A percentile compares a stretch with the other conserved stretches of the same genome.
phyloP scores from a whole-genome alignment of 2,329 filamentous ascomycete genomes.

The Botryosphaeria dothidea region DNA sequence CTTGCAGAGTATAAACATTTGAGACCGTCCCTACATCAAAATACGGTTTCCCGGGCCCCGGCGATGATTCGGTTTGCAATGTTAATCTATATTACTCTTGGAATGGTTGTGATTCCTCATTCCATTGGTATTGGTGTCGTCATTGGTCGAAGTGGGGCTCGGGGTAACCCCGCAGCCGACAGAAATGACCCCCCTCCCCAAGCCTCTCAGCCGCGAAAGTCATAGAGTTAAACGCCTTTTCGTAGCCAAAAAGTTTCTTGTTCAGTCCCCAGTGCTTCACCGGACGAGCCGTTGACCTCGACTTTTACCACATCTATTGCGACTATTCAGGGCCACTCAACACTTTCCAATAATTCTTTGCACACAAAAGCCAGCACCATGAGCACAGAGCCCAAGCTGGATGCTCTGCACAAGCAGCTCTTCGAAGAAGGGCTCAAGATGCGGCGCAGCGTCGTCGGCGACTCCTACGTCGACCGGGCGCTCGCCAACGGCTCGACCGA shows the following conservation, averaged over 20 bases:
- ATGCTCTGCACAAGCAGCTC: constrained; percentile 37
- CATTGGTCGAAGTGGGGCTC: neutral
- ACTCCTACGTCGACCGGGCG: constrained; percentile 60
- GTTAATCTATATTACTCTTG: too few relatives aligned
- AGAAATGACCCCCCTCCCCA: too few relatives aligned
- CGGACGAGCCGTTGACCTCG: neutral
- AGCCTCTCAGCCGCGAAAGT: too few relatives aligned
- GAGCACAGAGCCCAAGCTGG: constrained; percentile 44
- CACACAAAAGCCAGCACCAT: constrained; percentile 26
- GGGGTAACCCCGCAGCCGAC: constrained; percentile 2
- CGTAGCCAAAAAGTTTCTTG: too few relatives aligned
- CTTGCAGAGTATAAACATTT: too few relatives aligned
- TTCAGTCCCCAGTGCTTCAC: too few relatives aligned
- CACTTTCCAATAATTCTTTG: neutral
- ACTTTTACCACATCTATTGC: neutral
- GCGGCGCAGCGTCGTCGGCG: constrained; percentile 60
- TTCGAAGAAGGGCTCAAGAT: constrained; percentile 64
- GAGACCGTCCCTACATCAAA: too few relatives aligned
- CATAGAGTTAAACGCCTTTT: too few relatives aligned
- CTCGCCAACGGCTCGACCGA: constrained; percentile 55
- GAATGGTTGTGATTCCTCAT: too few relatives aligned
- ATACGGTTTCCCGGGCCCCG: too few relatives aligned
- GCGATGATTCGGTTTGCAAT: too few relatives aligned
- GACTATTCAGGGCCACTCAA: neutral
- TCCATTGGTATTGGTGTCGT: too few relatives aligned